Conservation (phyloP, 345 rosid genomes). For the Eucalyptus shirleyi region DNA sequence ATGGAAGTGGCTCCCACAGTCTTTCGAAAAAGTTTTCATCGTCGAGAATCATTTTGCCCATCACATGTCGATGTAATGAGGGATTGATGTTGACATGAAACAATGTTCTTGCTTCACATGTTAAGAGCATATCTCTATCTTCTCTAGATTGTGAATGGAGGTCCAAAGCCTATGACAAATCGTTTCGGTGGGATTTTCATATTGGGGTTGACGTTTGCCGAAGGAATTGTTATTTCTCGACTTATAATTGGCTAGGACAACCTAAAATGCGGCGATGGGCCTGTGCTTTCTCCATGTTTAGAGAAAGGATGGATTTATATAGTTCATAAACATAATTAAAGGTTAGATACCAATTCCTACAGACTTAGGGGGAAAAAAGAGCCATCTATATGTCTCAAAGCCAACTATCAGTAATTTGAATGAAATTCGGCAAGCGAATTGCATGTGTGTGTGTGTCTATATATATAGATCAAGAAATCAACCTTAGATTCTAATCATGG, state of each 20-base stretch:
- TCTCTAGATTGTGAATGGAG: background rate
- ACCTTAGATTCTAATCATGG: background rate
- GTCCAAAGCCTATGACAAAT: background rate
- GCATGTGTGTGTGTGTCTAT: background rate
- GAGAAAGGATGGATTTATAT: background rate
- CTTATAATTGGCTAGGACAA: background rate
- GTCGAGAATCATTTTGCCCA: conserved; percentile 11
- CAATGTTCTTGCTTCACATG: conserved; percentile 8
- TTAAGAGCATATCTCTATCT: background rate
- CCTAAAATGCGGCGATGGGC: background rate
- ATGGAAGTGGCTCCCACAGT: background rate
- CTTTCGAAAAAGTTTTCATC: background rate
- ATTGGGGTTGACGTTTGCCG: background rate
- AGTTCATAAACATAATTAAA: background rate
- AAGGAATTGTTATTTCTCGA: background rate
- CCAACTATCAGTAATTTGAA: background rate
- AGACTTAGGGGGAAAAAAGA: background rate
- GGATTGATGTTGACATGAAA: conserved; percentile 4
- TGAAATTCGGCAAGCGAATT: background rate
- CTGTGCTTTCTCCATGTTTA: background rate
- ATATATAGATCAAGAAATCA: background rate
- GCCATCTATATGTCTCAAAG: background rate
- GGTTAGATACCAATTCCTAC: background rate
- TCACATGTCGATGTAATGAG: background rate
- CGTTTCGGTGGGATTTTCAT: background rate